These are phyloP conservation scores for Hordeum vulgare DNA, from an alignment of 176 grass and related monocot species.

Conservation along the genomic window DNA sequence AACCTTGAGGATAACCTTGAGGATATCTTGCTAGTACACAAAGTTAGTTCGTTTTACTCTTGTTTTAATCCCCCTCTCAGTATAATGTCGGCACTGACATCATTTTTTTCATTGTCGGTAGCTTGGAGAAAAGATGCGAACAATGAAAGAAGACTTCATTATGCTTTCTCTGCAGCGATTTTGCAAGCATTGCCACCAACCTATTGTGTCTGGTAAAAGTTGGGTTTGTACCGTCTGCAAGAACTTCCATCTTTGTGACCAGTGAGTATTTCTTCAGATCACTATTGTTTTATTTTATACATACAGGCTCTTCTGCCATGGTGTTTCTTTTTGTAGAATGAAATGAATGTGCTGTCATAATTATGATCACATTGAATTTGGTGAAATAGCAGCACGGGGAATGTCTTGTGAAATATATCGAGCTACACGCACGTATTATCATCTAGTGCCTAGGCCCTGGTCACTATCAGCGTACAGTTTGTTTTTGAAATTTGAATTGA, in stretches of 20 bases:
- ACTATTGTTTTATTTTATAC: slow-evolving; percentile 4
- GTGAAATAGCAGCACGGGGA: background rate
- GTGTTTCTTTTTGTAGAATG: background rate
- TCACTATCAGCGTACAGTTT: background rate
- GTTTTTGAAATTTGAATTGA: background rate
- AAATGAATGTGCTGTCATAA: background rate
- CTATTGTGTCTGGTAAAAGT: slow-evolving; percentile 56
- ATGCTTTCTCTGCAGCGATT: slow-evolving; percentile 80
- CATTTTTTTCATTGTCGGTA: slow-evolving; percentile 30
- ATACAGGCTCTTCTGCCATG: background rate
- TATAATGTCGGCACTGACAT: background rate
- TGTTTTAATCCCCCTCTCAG: background rate
- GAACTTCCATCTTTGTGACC: slow-evolving; percentile 80
- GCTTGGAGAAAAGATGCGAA: slow-evolving; percentile 82
- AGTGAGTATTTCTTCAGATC: slow-evolving; percentile 49
- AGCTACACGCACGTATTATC: background rate
- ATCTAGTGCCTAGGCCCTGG: background rate
- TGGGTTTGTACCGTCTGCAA: slow-evolving; percentile 84
- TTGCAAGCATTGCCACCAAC: slow-evolving; percentile 75
- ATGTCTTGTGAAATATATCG: background rate
- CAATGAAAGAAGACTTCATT: slow-evolving; percentile 93
- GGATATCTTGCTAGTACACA: slow-evolving; percentile 77
- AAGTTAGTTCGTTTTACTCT: slow-evolving; percentile 34
- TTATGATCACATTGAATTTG: background rate
- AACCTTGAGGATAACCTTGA: slow-evolving; percentile 72